Percentiles rank a stretch among this genome's conserved stretches.
Evolutionary conservation across 306 rosid species (phyloP).

Genomic region (Clitoria ternatea): DNA sequence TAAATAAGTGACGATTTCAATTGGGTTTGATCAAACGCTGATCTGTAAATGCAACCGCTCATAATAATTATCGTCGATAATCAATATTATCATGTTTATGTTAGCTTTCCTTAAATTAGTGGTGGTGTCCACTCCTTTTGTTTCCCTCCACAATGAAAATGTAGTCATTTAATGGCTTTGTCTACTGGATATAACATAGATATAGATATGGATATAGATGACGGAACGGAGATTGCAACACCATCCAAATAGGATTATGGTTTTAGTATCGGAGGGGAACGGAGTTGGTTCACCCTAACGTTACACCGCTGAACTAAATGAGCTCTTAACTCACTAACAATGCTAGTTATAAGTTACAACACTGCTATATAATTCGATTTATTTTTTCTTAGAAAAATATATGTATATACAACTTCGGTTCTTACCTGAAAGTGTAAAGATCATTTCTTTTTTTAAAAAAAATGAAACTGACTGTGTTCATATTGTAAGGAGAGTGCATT

Average conservation of each 20-base stretch:
- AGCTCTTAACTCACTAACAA: background rate
- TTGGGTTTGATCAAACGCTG: slow-evolving; percentile 16
- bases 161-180: background rate
- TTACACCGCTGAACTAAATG: no score
- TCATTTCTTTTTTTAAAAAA: background rate
- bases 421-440: background rate
- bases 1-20: background rate
- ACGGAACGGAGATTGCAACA: no score
- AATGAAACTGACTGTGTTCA: background rate
- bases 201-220: no score
- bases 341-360: background rate
- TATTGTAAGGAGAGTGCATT: no score
- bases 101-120: slow-evolving; percentile 11
- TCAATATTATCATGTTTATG: slow-evolving; percentile 10
- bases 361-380: background rate
- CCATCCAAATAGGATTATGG: no score
- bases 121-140: slow-evolving; percentile 10
- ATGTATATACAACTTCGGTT: background rate
- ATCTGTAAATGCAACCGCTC: slow-evolving; percentile 17
- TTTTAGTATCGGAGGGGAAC: no score
- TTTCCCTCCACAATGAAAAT: background rate
- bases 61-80: slow-evolving; percentile 1
- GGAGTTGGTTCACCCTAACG: no score
- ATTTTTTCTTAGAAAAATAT: background rate
- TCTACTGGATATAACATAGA: background rate